Evolutionary conservation across 129 eudicot genomes (phyloP).

Genomic region (Centella asiatica): DNA sequence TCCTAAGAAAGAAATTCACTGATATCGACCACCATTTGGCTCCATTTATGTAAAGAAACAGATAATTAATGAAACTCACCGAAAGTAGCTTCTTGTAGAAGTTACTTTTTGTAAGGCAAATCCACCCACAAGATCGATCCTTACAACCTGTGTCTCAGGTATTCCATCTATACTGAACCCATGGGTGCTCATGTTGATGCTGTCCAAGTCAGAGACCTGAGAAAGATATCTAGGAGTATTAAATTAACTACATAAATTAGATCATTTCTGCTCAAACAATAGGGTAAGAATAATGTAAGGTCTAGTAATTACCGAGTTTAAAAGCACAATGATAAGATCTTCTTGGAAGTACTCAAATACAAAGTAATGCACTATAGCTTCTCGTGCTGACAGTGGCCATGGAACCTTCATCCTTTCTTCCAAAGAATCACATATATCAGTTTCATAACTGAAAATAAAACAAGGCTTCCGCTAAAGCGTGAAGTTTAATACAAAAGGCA

Average conservation of each 20-base stretch:
- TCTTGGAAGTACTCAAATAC: constrained; percentile 70
- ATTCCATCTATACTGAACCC: constrained; percentile 69
- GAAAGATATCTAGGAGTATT: background rate
- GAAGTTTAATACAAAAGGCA: constrained; percentile 14
- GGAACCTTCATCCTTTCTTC: constrained; percentile 98
- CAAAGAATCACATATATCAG: constrained; percentile 51
- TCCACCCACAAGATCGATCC: constrained; percentile 88
- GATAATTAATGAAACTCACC: constrained; percentile 30
- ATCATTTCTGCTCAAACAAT: background rate
- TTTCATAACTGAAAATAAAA: constrained; percentile 8
- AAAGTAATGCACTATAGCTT: constrained; percentile 61
- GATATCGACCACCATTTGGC: background rate
- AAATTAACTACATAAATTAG: background rate
- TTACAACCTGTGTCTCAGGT: constrained; percentile 59
- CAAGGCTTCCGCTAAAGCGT: background rate
- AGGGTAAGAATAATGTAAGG: background rate
- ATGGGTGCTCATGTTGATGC: constrained; percentile 52
- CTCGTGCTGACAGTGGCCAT: constrained; percentile 89
- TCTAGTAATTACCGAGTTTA: constrained; percentile 57
- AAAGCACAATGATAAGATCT: constrained; percentile 63
- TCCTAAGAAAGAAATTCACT: background rate
- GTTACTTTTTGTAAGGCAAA: constrained; percentile 82
- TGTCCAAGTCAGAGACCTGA: constrained; percentile 68
- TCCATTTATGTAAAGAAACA: background rate
- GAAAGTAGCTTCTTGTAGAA: constrained; percentile 62